These are phyloP conservation scores for Chlorella sp. DNA, from an alignment of 139 green algal genomes.

Conservation along the genomic window DNA sequence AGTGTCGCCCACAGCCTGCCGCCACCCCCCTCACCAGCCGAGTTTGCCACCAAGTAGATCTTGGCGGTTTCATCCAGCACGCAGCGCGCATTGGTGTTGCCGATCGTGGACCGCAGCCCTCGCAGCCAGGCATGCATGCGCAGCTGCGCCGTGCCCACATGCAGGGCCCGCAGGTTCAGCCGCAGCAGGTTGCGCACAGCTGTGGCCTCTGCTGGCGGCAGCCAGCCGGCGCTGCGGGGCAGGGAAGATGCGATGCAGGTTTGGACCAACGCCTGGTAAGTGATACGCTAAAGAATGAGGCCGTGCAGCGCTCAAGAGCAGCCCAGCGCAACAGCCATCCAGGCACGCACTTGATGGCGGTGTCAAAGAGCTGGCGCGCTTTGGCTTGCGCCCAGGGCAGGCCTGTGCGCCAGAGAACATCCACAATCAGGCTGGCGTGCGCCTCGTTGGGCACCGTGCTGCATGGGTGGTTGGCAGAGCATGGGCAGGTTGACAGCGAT, in stretches of 20 bases:
- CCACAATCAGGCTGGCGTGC: slow-evolving; percentile 52
- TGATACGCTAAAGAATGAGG: too few relatives aligned
- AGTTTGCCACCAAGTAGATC: too few relatives aligned
- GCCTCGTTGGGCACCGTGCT: background rate
- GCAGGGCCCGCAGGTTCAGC: slow-evolving; percentile 58
- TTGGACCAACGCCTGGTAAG: too few relatives aligned
- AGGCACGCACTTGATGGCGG: slow-evolving; percentile 51
- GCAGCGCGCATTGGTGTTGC: slow-evolving; percentile 20
- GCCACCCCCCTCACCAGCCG: too few relatives aligned
- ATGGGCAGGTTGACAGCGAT: too few relatives aligned
- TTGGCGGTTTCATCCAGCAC: slow-evolving; percentile 27
- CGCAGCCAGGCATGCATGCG: slow-evolving; percentile 58
- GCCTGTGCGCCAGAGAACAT: slow-evolving; percentile 69
- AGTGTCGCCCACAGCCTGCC: too few relatives aligned
- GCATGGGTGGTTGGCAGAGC: background rate
- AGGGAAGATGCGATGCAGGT: too few relatives aligned
- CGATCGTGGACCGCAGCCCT: slow-evolving; percentile 36
- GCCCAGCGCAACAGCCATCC: too few relatives aligned
- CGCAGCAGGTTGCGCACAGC: slow-evolving; percentile 31
- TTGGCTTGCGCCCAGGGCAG: slow-evolving; percentile 68
- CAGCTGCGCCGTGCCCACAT: slow-evolving; percentile 63
- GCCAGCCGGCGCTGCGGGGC: background rate
- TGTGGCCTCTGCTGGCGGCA: background rate
- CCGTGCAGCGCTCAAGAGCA: too few relatives aligned
- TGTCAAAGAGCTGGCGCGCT: slow-evolving; percentile 64